Evolutionary conservation across 371 early-diverging fungal species (phyloP).

Genomic region (Rhizomucor pusillus): DNA sequence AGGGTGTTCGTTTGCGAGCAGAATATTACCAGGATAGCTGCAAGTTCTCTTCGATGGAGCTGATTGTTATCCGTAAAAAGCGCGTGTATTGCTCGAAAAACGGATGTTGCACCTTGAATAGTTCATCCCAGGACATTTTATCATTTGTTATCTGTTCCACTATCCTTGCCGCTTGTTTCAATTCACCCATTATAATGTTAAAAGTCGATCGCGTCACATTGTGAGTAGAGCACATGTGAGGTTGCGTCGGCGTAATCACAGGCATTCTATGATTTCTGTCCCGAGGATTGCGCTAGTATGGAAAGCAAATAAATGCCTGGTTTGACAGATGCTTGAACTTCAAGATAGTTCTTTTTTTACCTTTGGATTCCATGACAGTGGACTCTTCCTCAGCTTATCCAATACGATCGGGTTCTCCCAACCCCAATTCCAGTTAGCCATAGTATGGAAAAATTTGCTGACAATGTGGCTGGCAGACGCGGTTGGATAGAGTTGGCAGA

Average conservation of each 20-base stretch:
- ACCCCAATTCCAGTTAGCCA: slow-evolving; percentile 92
- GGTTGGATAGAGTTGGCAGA: slow-evolving; percentile 98
- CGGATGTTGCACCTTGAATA: slow-evolving; percentile 82
- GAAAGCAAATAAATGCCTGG: too few relatives aligned
- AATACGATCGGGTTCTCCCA: slow-evolving; percentile 93
- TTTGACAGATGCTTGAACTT: not conserved
- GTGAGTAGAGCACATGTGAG: slow-evolving; percentile 99
- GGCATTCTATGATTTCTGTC: slow-evolving; percentile 98
- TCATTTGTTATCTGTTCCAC: slow-evolving; percentile 72
- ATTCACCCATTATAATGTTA: slow-evolving; percentile 85
- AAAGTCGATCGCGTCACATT: slow-evolving; percentile 96
- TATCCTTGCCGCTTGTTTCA: slow-evolving; percentile 70
- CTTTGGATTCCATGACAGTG: slow-evolving; percentile 98
- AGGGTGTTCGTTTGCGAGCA: too few relatives aligned
- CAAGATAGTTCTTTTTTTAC: slow-evolving; percentile 22
- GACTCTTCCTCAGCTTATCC: slow-evolving; percentile 89
- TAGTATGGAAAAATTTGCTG: slow-evolving; percentile 88
- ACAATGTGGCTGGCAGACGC: slow-evolving; percentile 88
- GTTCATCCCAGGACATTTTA: slow-evolving; percentile 45
- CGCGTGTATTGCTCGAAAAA: slow-evolving; percentile 92
- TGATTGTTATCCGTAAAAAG: slow-evolving; percentile 90
- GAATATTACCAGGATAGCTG: slow-evolving; percentile 63
- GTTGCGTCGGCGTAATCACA: slow-evolving; percentile 99
- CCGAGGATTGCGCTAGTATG: too few relatives aligned
- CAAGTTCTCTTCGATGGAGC: slow-evolving; percentile 68